Evolutionary conservation across 139 green algal genomes (phyloP).

Genomic region (Spirogloea muscicola): DNA sequence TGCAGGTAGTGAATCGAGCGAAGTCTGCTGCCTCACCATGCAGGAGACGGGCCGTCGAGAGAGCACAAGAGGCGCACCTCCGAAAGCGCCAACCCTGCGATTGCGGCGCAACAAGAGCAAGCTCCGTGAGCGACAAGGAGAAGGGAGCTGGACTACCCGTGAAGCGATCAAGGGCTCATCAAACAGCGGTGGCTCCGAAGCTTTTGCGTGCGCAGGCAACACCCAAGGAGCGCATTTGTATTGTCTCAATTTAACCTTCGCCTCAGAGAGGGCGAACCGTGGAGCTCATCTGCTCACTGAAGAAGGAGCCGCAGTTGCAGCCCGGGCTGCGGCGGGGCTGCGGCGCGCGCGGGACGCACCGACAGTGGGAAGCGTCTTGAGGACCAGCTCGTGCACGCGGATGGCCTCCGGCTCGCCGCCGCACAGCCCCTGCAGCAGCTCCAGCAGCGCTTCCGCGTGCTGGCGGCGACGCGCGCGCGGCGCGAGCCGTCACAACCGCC

Average conservation of each 20-base stretch:
- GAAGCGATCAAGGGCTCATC: not conserved
- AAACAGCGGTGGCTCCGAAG: not conserved
- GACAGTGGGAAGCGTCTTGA: conserved; percentile 3
- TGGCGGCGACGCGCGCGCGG: too few species aligned
- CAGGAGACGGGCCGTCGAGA: not conserved
- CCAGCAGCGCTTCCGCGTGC: conserved; percentile 10
- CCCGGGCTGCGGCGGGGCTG: not conserved
- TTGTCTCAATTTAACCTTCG: not conserved
- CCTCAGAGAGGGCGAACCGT: not conserved
- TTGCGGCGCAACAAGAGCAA: not conserved
- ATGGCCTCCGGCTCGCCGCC: not conserved
- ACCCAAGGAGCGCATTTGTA: not conserved
- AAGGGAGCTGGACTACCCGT: not conserved
- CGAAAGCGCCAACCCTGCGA: not conserved
- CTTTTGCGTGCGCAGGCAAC: too few species aligned
- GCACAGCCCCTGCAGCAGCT: conserved; percentile 29
- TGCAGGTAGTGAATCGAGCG: not conserved
- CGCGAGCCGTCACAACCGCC: too few species aligned
- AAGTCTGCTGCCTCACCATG: not conserved
- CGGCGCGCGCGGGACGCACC: not conserved
- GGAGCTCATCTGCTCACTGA: not conserved
- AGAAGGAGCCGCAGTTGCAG: not conserved
- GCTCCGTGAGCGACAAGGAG: not conserved
- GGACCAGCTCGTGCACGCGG: not conserved
- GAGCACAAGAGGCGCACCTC: conserved; percentile 19